Evolutionary conservation across 306 rosid species (phyloP).

Genomic region (Oxytropis ochrocephala): DNA sequence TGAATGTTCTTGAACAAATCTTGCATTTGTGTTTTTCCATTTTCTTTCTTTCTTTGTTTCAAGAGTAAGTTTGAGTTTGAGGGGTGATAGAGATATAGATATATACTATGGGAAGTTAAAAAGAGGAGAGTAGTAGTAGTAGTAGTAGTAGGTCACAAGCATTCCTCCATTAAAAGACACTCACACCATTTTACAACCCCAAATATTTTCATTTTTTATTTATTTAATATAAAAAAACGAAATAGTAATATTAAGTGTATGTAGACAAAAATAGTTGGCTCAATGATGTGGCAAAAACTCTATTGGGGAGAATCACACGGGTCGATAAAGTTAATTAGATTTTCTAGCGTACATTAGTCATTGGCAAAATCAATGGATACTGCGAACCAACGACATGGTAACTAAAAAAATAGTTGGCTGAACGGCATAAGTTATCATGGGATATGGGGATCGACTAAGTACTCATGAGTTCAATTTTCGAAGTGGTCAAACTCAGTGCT

Average conservation of each 20-base stretch:
- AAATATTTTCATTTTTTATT: background rate
- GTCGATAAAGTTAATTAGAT: too few species aligned
- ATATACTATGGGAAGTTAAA: conserved; percentile 40
- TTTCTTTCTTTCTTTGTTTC: background rate
- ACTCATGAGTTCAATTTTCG: too few species aligned
- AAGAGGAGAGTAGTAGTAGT: background rate
- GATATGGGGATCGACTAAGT: too few species aligned
- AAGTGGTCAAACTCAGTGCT: too few species aligned
- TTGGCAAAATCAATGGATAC: too few species aligned
- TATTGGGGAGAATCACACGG: too few species aligned
- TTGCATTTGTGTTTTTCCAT: conserved; percentile 92
- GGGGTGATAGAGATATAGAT: background rate
- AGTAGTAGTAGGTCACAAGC: conserved; percentile 85
- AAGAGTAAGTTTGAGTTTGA: conserved; percentile 13
- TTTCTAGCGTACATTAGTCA: too few species aligned
- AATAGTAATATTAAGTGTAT: background rate
- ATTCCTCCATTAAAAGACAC: conserved; percentile 81
- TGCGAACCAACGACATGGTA: too few species aligned
- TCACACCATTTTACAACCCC: conserved; percentile 33
- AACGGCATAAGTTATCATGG: too few species aligned
- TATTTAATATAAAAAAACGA: background rate
- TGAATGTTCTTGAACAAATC: conserved; percentile 61
- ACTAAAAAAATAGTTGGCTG: too few species aligned
- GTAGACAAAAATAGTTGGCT: too few species aligned
- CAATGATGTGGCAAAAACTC: too few species aligned